Evolutionary conservation across 225 moss, liverwort and hornwort genomes (phyloP).

Genomic region (Ulota crispa): DNA sequence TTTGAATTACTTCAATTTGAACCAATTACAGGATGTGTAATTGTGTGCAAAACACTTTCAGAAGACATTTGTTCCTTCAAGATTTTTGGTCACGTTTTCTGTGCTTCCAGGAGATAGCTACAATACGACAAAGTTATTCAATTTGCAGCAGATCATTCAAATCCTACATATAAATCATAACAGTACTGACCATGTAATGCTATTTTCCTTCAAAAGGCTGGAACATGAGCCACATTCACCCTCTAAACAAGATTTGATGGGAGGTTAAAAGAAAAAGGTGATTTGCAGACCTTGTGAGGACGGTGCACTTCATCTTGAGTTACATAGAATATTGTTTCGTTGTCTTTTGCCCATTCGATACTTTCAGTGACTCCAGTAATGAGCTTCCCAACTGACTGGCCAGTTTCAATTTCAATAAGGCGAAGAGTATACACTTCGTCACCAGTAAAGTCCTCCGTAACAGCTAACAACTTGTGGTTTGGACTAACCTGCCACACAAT

Average conservation of each 20-base stretch:
- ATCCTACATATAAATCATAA: not conserved
- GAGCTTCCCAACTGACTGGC: constrained; percentile 56
- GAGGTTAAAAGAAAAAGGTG: not conserved
- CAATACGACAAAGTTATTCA: not conserved
- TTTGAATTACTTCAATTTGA: not conserved
- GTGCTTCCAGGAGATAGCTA: not conserved
- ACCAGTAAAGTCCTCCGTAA: constrained; percentile 79
- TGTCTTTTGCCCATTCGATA: constrained; percentile 76
- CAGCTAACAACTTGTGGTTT: constrained; percentile 81
- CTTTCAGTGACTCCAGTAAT: constrained; percentile 57
- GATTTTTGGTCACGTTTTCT: not conserved
- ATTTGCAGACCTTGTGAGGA: constrained; percentile 72
- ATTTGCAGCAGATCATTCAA: not conserved
- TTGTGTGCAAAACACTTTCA: constrained; percentile 1
- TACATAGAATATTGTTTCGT: constrained; percentile 66
- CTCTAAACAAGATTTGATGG: constrained; percentile 18
- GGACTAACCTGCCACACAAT: constrained; percentile 69
- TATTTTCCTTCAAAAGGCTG: constrained; percentile 2
- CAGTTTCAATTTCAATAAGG: constrained; percentile 68
- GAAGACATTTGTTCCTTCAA: not conserved
- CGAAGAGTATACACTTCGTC: constrained; percentile 84
- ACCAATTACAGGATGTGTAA: not conserved
- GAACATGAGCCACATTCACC: constrained; percentile 7
- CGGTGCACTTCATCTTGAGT: constrained; percentile 89
- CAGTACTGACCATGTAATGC: not conserved